phyloP scores from a whole-genome alignment of 108 stramenopile genomes.

The Skeletonema tropicum region DNA sequence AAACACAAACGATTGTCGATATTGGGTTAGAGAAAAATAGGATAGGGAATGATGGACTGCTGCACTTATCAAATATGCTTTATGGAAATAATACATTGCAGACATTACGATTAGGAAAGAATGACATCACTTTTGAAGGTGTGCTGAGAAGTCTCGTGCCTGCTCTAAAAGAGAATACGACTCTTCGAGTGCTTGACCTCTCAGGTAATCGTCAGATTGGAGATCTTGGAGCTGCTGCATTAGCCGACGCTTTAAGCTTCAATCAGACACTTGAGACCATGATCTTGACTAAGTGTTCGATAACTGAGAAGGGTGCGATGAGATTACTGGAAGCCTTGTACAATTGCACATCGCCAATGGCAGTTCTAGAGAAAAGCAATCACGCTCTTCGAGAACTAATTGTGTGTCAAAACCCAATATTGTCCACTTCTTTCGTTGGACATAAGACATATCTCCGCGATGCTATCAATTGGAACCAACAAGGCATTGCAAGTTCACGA shows the following conservation, averaged over 20 bases:
- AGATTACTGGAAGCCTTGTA: constrained; percentile 18
- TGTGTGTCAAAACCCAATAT: constrained; percentile 11
- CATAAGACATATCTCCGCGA: background rate
- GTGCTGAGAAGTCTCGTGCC: constrained; percentile 5
- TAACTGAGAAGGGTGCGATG: constrained; percentile 13
- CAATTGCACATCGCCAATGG: constrained; percentile 8
- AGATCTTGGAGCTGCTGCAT: constrained; percentile 11
- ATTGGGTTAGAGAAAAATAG: constrained; percentile 25
- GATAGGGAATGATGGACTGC: constrained; percentile 19
- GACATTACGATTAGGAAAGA: constrained; percentile 24
- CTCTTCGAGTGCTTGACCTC: constrained; percentile 22
- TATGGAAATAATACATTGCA: constrained; percentile 13
- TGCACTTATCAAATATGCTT: constrained; percentile 16
- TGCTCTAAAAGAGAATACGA: constrained; percentile 15
- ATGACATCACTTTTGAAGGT: constrained; percentile 10
- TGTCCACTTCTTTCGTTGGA: background rate
- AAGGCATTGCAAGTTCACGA: constrained; percentile 12
- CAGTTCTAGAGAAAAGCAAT: constrained; percentile 18
- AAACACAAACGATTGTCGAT: constrained; percentile 10
- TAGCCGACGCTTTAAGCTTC: constrained; percentile 5
- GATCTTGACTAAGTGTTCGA: constrained; percentile 25
- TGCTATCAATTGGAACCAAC: constrained; percentile 17
- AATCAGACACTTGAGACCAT: constrained; percentile 22
- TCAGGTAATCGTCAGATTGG: constrained; percentile 19
- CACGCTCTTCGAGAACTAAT: constrained; percentile 20